These are phyloP conservation scores for Cicer bijugum DNA, from an alignment of 306 rosid genomes.

Conservation along the genomic window DNA sequence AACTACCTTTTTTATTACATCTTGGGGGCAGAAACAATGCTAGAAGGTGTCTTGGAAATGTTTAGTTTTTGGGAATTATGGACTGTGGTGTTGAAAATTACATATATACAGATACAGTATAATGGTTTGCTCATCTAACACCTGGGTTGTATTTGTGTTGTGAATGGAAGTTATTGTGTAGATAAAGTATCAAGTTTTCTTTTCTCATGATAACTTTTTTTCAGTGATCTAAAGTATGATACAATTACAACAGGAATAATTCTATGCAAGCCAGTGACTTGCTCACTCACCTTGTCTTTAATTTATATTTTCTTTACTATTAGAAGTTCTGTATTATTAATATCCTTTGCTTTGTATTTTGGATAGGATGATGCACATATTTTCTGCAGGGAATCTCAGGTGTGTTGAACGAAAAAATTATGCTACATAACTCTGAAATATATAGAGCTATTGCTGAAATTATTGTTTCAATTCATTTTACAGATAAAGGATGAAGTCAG, in stretches of 20 bases:
- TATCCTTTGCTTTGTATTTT: slow-evolving; percentile 43
- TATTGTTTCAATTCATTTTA: slow-evolving; percentile 40
- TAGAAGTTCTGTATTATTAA: slow-evolving; percentile 42
- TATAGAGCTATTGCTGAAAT: slow-evolving; percentile 25
- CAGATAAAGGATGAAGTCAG: slow-evolving; percentile 93
- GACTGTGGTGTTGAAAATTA: slow-evolving; percentile 24
- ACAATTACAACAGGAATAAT: slow-evolving; percentile 9
- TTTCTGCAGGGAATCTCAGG: slow-evolving; percentile 96
- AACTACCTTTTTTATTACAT: not conserved
- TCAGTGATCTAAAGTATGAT: slow-evolving; percentile 15
- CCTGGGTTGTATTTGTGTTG: not conserved
- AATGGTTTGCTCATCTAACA: slow-evolving; percentile 12
- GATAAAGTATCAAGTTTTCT: slow-evolving; percentile 12
- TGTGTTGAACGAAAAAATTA: slow-evolving; percentile 44
- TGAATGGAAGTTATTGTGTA: not conserved
- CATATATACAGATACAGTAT: not conserved
- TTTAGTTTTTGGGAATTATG: slow-evolving; percentile 8
- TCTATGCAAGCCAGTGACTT: slow-evolving; percentile 11
- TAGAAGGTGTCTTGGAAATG: slow-evolving; percentile 8
- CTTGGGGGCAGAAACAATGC: not conserved
- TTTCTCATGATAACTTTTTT: not conserved
- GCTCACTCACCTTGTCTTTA: slow-evolving; percentile 30
- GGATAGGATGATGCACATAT: slow-evolving; percentile 95
- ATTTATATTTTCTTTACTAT: slow-evolving; percentile 23
- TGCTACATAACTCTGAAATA: not conserved